Evolutionary conservation across 2,329 filamentous ascomycete species (phyloP).

Genomic region (Paraphaeosphaeria minitans): DNA sequence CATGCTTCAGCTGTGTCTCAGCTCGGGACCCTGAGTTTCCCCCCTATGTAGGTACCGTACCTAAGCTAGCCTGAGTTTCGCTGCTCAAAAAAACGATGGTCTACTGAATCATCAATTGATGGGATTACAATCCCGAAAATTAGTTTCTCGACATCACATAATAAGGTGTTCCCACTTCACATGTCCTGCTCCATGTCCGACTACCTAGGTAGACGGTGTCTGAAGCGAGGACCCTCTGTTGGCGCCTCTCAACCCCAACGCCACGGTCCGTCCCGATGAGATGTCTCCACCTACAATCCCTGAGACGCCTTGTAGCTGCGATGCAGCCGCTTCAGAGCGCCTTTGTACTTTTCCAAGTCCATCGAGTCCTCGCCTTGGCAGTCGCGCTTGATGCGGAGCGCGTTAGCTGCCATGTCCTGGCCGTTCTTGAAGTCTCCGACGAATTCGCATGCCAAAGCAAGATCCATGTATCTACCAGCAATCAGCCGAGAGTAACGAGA

Average conservation of each 20-base stretch:
- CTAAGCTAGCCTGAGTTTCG: background rate
- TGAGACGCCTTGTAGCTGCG: conserved; percentile 15
- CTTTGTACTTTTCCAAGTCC: conserved; percentile 28
- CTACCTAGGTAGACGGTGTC: background rate
- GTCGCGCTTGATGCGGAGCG: conserved; percentile 33
- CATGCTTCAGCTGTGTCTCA: conserved; percentile 32
- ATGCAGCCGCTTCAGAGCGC: conserved; percentile 29
- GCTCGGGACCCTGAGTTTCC: conserved; percentile 9
- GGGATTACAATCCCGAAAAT: background rate
- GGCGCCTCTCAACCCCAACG: background rate
- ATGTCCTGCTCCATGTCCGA: background rate
- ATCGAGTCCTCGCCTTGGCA: conserved; percentile 37
- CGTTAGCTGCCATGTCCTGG: conserved; percentile 26
- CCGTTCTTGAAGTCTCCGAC: conserved; percentile 30
- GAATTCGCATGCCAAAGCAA: conserved; percentile 38
- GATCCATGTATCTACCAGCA: conserved; percentile 34
- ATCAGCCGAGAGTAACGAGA: conserved; percentile 13
- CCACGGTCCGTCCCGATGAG: background rate
- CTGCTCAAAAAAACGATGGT: background rate
- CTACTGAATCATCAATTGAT: too few species aligned
- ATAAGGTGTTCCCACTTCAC: background rate
- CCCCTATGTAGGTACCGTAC: too few species aligned
- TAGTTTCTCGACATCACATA: background rate
- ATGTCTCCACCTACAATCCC: background rate
- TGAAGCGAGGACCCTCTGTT: background rate